Evolutionary conservation across 352 stramenopile genomes (phyloP).

Genomic region (Thalassiosira pacifica): DNA sequence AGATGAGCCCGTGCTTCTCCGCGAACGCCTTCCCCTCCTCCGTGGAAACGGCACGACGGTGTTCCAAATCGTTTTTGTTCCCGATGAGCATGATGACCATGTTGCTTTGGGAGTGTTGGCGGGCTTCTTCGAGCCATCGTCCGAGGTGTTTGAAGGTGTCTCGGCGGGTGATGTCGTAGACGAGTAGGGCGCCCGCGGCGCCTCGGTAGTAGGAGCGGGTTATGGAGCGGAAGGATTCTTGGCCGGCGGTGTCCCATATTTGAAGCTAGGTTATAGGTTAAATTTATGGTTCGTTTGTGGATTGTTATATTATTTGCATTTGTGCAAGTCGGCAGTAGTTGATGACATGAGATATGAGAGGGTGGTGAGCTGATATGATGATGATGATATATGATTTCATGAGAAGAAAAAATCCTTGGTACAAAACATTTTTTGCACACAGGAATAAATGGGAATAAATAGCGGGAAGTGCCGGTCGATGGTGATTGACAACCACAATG

Average conservation of each 20-base stretch:
- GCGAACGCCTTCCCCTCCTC: conserved; percentile 98
- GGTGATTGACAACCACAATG: too few relatives aligned
- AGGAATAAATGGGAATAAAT: too few relatives aligned
- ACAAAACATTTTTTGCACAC: too few relatives aligned
- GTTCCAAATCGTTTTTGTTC: conserved; percentile 98
- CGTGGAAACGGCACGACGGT: conserved; percentile 93
- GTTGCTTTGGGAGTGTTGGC: conserved; percentile 98
- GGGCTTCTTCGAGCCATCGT: conserved; percentile 98
- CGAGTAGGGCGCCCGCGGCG: conserved; percentile 95
- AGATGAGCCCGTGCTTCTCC: conserved; percentile 99
- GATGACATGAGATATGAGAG: too few relatives aligned
- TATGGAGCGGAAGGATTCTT: conserved; percentile 99
- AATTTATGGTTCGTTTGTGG: conserved; percentile 63
- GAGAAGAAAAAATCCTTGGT: too few relatives aligned
- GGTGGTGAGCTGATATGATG: too few relatives aligned
- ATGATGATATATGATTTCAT: too few relatives aligned
- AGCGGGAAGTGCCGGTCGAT: too few relatives aligned
- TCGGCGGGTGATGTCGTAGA: conserved; percentile 98
- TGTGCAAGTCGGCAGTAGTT: too few relatives aligned
- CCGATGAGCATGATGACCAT: conserved; percentile 99
- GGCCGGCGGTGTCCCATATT: conserved; percentile 91
- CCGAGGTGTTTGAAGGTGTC: conserved; percentile 99
- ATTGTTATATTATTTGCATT: conserved; percentile 67
- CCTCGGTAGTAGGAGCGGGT: conserved; percentile 99
- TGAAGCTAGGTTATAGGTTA: too few relatives aligned